A percentile compares a stretch with the other conserved stretches of the same genome.
phyloP scores from a whole-genome alignment of 495 filamentous ascomycete genomes.

The Copromyces sp. region DNA sequence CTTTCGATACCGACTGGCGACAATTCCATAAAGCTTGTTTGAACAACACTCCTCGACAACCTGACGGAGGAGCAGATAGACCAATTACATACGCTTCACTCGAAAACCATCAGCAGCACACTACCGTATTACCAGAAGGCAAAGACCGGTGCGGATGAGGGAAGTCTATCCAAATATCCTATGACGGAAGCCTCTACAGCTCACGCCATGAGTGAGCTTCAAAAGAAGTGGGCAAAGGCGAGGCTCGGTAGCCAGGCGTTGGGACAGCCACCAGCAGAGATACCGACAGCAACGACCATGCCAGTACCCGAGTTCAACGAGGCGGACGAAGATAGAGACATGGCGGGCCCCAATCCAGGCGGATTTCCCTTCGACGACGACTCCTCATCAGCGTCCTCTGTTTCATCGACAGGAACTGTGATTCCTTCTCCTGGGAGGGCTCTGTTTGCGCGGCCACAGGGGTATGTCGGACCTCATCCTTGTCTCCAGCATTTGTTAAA shows the following conservation, averaged over 20 bases:
- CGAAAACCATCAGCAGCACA: background rate
- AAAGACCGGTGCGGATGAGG: background rate
- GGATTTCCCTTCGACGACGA: conserved; percentile 48
- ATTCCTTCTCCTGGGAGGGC: conserved; percentile 67
- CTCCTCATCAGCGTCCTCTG: conserved; percentile 63
- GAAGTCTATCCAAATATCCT: background rate
- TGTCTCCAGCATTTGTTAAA: conserved; percentile 2
- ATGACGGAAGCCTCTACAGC: background rate
- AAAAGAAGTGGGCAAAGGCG: conserved; percentile 72
- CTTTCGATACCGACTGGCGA: background rate
- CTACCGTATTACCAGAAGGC: background rate
- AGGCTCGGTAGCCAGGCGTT: conserved; percentile 42
- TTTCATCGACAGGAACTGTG: conserved; percentile 82
- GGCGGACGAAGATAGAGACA: conserved; percentile 40
- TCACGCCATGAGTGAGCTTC: conserved; percentile 70
- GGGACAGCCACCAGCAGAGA: conserved; percentile 3
- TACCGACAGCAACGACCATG: conserved; percentile 1
- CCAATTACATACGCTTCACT: background rate
- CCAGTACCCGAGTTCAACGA: conserved; percentile 34
- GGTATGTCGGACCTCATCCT: conserved; percentile 33
- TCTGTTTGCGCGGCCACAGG: conserved; percentile 58
- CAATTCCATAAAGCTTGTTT: background rate
- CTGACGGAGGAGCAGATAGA: background rate
- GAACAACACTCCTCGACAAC: background rate
- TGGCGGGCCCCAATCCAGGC: conserved; percentile 25